Conservation (phyloP, 805 yeast genomes). For the Yamadazyma phyllophila region DNA sequence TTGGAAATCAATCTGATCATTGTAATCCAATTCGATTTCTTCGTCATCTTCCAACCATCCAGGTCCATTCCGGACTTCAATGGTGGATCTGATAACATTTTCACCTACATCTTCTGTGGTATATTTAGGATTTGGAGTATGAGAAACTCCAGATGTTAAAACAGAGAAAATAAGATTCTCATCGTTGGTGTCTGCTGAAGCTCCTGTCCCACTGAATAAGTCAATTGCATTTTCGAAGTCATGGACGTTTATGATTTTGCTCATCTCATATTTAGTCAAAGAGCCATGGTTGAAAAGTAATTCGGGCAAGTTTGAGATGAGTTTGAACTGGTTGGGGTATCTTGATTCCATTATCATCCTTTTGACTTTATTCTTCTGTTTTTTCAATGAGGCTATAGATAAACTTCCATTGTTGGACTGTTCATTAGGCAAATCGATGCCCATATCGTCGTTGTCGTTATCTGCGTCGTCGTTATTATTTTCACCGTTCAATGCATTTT, state of each 20-base stretch:
- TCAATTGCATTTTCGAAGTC: constrained; percentile 14
- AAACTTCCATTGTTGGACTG: constrained; percentile 17
- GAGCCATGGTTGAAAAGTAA: constrained; percentile 32
- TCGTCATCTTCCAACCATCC: constrained; percentile 41
- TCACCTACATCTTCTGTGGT: not conserved
- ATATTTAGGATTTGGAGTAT: constrained; percentile 9
- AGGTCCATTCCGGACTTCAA: constrained; percentile 44
- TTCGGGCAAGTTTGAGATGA: constrained; percentile 34
- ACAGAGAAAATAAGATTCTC: constrained; percentile 40
- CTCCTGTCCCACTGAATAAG: constrained; percentile 15
- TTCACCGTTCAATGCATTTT: constrained; percentile 14
- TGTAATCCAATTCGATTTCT: constrained; percentile 28
- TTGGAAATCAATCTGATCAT: constrained; percentile 43
- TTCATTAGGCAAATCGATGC: constrained; percentile 18
- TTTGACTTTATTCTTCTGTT: constrained; percentile 31
- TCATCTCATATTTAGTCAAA: constrained; percentile 30
- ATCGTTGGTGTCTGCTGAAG: constrained; percentile 27
- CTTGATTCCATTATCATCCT: constrained; percentile 27
- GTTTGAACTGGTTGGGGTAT: constrained; percentile 38
- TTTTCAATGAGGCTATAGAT: constrained; percentile 30
- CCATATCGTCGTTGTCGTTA: constrained; percentile 51
- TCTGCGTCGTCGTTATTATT: constrained; percentile 32
- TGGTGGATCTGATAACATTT: constrained; percentile 26
- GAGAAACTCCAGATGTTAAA: constrained; percentile 31
- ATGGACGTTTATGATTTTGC: constrained; percentile 21